These are phyloP conservation scores for Sanguinoderma infundibulare DNA, from an alignment of 1,284 basidiomycete species.

Conservation along the genomic window DNA sequence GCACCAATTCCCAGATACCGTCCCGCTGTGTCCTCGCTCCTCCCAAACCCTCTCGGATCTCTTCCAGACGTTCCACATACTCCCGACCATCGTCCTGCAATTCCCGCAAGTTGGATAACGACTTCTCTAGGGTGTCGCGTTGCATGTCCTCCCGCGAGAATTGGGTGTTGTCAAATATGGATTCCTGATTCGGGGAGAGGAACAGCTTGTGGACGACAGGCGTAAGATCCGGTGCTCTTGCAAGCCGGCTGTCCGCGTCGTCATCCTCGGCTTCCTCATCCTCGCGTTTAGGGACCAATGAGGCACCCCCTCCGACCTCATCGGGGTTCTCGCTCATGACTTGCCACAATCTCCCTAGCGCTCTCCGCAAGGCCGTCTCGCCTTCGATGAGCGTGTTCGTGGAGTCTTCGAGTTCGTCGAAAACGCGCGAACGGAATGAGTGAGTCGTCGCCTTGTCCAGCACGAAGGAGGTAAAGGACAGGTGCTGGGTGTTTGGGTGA, in stretches of 20 bases:
- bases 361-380: slow-evolving; percentile 69
- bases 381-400: slow-evolving; percentile 82
- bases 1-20: slow-evolving; percentile 73
- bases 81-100: slow-evolving; percentile 82
- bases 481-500: slow-evolving; percentile 63
- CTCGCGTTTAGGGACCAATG: slow-evolving; percentile 68
- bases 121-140: slow-evolving; percentile 71
- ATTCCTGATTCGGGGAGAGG: slow-evolving; percentile 51
- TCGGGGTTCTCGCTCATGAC: slow-evolving; percentile 72
- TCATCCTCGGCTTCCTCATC: slow-evolving; percentile 57
- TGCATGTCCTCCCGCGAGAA: slow-evolving; percentile 68
- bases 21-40: slow-evolving; percentile 70
- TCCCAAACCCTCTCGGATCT: slow-evolving; percentile 78
- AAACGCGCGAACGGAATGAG: slow-evolving; percentile 73
- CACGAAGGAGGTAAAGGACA: slow-evolving; percentile 80
- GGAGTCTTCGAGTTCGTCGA: slow-evolving; percentile 78
- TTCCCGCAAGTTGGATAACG: slow-evolving; percentile 69
- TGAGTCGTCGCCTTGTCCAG: slow-evolving; percentile 83
- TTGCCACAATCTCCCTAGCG: slow-evolving; percentile 78
- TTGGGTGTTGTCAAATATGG: slow-evolving; percentile 54
- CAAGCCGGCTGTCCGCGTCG: slow-evolving; percentile 52
- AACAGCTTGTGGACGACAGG: slow-evolving; percentile 71
- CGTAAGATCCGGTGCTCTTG: slow-evolving; percentile 66
- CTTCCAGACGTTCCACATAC: slow-evolving; percentile 78
- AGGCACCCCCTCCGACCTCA: slow-evolving; percentile 30